Conservation (phyloP, 495 filamentous ascomycete genomes). For the Hypoxylon rickii region DNA sequence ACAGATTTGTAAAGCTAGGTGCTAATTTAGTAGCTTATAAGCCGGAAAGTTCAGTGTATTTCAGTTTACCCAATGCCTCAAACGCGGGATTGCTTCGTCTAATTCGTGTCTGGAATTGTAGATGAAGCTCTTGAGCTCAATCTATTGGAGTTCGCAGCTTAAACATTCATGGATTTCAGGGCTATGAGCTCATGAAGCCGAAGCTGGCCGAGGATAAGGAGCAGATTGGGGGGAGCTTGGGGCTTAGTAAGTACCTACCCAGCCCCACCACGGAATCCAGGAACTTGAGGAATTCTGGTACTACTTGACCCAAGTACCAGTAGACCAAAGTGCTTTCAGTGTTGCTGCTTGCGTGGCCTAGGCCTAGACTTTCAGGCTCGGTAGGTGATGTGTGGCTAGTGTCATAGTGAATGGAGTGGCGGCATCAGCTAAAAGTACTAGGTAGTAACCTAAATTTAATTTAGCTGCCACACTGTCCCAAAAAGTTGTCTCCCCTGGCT, state of each 20-base stretch:
- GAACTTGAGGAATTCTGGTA: no score
- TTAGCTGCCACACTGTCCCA: constrained; percentile 26
- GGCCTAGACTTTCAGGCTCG: not conserved
- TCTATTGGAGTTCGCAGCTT: no score
- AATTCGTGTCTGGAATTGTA: no score
- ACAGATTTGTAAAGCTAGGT: no score
- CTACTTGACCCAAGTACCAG: no score
- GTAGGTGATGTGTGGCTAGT: constrained; percentile 2
- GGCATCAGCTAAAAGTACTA: not conserved
- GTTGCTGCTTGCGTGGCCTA: constrained; percentile 6
- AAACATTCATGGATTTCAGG: no score
- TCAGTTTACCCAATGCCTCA: no score
- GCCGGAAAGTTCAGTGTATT: no score
- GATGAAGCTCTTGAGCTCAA: no score
- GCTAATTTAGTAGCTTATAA: no score
- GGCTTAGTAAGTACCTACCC: constrained; percentile 24
- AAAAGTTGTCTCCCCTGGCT: constrained; percentile 11
- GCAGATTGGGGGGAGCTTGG: not conserved
- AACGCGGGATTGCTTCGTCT: no score
- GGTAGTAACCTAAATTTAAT: constrained; percentile 9
- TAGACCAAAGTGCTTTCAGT: not conserved
- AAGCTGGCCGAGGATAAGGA: constrained; percentile 39
- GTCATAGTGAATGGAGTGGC: no score
- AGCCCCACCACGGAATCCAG: constrained; percentile 7
- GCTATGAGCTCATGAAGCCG: constrained; percentile 33